Percentiles rank a stretch among this genome's conserved stretches.
Conservation (phyloP, 116 monocot genomes). For the Dioscorea cayenensis region DNA sequence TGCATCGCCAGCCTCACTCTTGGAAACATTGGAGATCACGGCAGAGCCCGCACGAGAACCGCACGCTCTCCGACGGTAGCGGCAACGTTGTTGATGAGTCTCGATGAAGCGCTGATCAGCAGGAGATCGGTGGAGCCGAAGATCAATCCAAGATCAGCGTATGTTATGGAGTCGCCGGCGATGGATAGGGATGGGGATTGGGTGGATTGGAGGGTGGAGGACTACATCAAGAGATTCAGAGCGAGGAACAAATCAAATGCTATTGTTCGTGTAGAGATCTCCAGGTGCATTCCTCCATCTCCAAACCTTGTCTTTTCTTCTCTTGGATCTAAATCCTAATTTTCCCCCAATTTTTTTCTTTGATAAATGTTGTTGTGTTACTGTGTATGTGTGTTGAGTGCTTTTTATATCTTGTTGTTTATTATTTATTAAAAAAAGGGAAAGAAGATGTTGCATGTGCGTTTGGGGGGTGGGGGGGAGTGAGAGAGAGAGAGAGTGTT, state of each 20-base stretch:
- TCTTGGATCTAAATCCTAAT: not conserved
- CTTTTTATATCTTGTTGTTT: not conserved
- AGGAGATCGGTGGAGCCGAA: not conserved
- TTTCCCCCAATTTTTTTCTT: too few species aligned
- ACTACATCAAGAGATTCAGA: not conserved
- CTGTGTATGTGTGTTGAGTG: not conserved
- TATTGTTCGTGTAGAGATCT: not conserved
- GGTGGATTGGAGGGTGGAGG: not conserved
- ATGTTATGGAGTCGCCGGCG: not conserved
- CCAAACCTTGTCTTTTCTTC: not conserved
- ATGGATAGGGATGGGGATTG: not conserved
- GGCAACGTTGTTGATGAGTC: not conserved
- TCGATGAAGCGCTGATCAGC: not conserved
- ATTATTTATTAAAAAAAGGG: too few species aligned
- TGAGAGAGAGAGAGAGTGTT: too few species aligned
- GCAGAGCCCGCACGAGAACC: not conserved
- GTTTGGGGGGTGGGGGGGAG: too few species aligned
- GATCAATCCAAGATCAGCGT: not conserved
- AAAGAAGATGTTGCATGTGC: too few species aligned
- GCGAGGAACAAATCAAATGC: not conserved
- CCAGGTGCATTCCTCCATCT: conserved; percentile 2
- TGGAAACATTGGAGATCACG: not conserved
- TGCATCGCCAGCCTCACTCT: not conserved
- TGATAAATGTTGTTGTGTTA: not conserved
- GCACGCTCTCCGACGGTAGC: not conserved